Evolutionary conservation across 208 protist species (phyloP).

Genomic region (Spongospora subterranea): DNA sequence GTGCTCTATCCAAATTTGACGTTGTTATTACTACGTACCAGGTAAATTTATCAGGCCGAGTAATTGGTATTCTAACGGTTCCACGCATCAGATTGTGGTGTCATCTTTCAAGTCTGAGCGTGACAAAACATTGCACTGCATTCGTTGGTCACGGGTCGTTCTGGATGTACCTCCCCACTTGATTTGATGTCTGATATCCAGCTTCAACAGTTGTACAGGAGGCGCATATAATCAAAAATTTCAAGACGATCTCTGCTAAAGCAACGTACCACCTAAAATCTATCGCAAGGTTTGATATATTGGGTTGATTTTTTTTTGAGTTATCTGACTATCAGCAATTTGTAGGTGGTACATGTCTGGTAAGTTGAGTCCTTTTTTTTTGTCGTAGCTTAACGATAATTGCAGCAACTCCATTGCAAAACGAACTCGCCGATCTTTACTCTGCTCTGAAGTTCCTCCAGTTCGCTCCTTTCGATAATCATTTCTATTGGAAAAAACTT

Average conservation of each 20-base stretch:
- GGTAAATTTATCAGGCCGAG: neutral
- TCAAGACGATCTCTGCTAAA: neutral
- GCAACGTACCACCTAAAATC: neutral
- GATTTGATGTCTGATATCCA: neutral
- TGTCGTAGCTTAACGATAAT: neutral
- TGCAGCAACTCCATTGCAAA: constrained; percentile 32
- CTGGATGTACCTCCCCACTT: neutral
- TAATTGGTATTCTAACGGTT: neutral
- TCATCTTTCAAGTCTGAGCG: neutral
- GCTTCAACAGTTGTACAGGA: constrained; percentile 15
- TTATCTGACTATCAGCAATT: too few species aligned
- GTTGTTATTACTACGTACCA: constrained; percentile 48
- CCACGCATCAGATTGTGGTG: neutral
- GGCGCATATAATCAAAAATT: constrained; percentile 43
- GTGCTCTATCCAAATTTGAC: neutral
- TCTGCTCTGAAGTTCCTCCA: constrained; percentile 21
- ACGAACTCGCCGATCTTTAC: neutral
- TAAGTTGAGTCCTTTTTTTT: constrained; percentile 6
- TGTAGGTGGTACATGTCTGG: constrained; percentile 4
- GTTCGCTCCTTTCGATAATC: neutral
- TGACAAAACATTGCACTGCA: neutral
- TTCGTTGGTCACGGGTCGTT: constrained; percentile 17
- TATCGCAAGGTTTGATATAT: neutral
- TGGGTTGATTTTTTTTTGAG: neutral
- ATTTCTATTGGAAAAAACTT: constrained; percentile 2